Base-by-base conservation (phyloP, 768 basidiomycete genomes). In the Leucosporidium scottii region DNA sequence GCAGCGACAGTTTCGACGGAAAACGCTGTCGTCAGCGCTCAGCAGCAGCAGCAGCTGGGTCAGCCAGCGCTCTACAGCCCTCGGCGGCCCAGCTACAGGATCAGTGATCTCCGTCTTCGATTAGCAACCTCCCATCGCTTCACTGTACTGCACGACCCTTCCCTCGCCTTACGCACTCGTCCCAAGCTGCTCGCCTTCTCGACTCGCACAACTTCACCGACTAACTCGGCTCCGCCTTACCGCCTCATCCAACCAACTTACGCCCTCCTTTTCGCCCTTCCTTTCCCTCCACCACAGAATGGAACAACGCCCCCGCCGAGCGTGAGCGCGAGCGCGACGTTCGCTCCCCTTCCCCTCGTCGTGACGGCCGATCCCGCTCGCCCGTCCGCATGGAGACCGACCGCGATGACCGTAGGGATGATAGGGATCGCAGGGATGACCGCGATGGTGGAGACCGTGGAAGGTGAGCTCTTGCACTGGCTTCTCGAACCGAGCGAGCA, bases 311-410 rank as follows among this genome's bases (percentile, higher is more conserved):
- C 60, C 36, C 56, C 27, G 57, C 47, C 36, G 54, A 61, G 51
- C 39, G 59, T 21, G 60, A 44, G 31, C 28, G 31, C 51, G 60
- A 44, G 31, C 28, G 31, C 51, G 48, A 61, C 49, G 48, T 56
- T 60, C 63, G 70, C 31, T 67, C 65, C 4, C 66, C 69, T 31
- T 67, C 65, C 17, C 66, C 69, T 12, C 69, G 65, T 25, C 56
- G 65, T 23, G 60, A 28, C 49, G 25, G 27, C 13, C 68, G 68
- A 47, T 71, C 70, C 20, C 66, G 70, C 60, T 71, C 70, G 30
- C 70, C 70, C 31, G 65, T 72, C 28, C 56, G 67, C 54, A 55
- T 59, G 56, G 56, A 61, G 28, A 48, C 48, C 30, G 67, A 72
- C 50, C 49, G 62, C 31, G 44, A 64, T 8, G 66, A 65, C 36